Evolutionary conservation across 257 asterid genomes (phyloP).

Genomic region (Gentiana dahurica): DNA sequence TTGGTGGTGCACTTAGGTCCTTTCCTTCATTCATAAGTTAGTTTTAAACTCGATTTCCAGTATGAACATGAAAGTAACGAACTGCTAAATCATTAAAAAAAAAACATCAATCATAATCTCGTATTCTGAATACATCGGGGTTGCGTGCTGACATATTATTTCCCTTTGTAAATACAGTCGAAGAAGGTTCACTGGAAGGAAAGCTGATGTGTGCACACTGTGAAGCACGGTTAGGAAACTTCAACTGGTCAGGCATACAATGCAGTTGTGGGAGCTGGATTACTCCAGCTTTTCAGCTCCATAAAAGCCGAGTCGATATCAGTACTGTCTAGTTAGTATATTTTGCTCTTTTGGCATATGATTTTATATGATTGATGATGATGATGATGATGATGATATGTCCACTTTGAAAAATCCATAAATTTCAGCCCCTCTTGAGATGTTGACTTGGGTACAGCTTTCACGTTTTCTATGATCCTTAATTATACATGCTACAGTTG

Average conservation of each 20-base stretch:
- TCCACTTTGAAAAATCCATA: too few relatives aligned
- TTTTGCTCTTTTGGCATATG: too few relatives aligned
- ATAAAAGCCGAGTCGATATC: slow-evolving; percentile 76
- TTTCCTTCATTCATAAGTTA: not conserved
- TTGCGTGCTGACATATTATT: not conserved
- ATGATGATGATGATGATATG: too few relatives aligned
- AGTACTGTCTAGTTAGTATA: slow-evolving; percentile 31
- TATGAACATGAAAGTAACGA: too few relatives aligned
- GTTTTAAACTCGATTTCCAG: too few relatives aligned
- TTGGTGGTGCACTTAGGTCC: not conserved
- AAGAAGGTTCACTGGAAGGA: slow-evolving; percentile 80
- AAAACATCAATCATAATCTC: too few relatives aligned
- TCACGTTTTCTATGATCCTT: too few relatives aligned
- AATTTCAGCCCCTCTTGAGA: too few relatives aligned
- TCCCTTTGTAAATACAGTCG: slow-evolving; percentile 28
- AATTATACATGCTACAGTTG: too few relatives aligned
- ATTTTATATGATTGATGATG: too few relatives aligned
- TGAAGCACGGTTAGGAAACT: slow-evolving; percentile 86
- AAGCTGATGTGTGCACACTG: slow-evolving; percentile 72
- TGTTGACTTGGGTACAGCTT: too few relatives aligned
- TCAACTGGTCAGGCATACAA: slow-evolving; percentile 95
- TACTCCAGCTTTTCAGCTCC: slow-evolving; percentile 95
- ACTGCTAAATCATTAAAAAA: too few relatives aligned
- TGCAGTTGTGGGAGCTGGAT: slow-evolving; percentile 99
- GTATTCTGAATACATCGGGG: not conserved